Base-by-base conservation (phyloP, 1,139 yeast species). In the Kurtzmaniella natalensis region DNA sequence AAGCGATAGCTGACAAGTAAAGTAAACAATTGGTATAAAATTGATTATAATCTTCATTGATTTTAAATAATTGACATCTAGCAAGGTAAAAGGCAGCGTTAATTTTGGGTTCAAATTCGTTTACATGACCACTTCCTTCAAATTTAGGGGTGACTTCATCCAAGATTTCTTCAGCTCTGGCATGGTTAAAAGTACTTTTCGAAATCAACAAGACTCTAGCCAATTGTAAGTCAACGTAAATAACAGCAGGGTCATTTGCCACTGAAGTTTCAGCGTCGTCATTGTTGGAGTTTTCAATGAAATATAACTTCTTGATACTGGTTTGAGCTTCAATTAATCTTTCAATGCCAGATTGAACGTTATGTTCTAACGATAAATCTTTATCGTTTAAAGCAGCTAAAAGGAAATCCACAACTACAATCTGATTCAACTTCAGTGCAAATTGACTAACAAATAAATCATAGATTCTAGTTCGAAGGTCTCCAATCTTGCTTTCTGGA, bases 41-140 rank as follows among this genome's bases (percentile, higher is more conserved):
- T 25, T 72, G 66, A 47, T 87, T 85, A 60, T 82, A 88, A 57
- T 92, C 94, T 20, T 79, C 78, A 50, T 78, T 78, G 42, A 75
- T 59, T 59, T 86, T 84, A 68, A 75, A 79, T 51, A 80, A 78
- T 52, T 84, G 86, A 36, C 95, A 80, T 49, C 78, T 81, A 17
- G 94, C 80, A 40, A 82, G 78, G 58, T 86, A 92, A 57, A 74
- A 89, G 15, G 95, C 86, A 19, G 95, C 87, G 46, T 81, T 81
- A 45, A 89, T 78, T 47, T 78, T 76, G 31, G 81, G 68, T 45
- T 82, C 88, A 41, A 79, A 69, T 18, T 79, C 69, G 27, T 51
- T 46, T 30, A 84, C 89, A 10, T 29, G 30, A 10, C n/a, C 17
- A 17, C 24, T 18, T 3, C 25, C 20, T 23, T 32, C 38, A 37